Percentiles rank a stretch among this genome's conserved stretches.
Conservation (phyloP, 805 yeast genomes). For the Sugiyamaella qingdaonensis region DNA sequence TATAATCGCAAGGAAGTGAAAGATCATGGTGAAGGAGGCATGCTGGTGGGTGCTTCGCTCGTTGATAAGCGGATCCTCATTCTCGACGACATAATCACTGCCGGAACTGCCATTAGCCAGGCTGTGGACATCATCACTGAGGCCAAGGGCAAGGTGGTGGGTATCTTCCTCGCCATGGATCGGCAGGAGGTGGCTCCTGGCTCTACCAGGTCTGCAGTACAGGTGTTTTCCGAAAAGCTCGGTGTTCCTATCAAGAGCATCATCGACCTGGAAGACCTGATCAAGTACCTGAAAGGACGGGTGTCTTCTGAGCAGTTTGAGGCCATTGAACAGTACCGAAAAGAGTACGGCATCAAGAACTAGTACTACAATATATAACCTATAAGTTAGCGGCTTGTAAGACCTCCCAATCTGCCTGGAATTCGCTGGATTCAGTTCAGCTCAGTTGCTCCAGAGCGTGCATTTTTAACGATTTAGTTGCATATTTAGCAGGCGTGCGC, state of each 20-base stretch:
- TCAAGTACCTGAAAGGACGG: constrained; percentile 46
- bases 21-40: constrained; percentile 98
- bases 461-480: too few relatives aligned
- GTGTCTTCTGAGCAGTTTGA: constrained; percentile 25
- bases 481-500: too few relatives aligned
- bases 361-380: background rate
- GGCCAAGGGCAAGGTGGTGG: constrained; percentile 72
- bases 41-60: constrained; percentile 79
- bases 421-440: too few relatives aligned
- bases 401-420: too few relatives aligned
- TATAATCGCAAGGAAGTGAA: constrained; percentile 95
- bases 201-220: constrained; percentile 72
- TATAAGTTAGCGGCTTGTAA: too few relatives aligned
- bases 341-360: constrained; percentile 24
- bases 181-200: constrained; percentile 82
- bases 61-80: constrained; percentile 71
- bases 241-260: constrained; percentile 81
- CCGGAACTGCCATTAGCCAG: constrained; percentile 96
- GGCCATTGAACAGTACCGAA: constrained; percentile 29
- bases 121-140: constrained; percentile 73
- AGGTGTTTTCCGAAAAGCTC: constrained; percentile 65
- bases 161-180: constrained; percentile 86
- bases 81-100: constrained; percentile 97
- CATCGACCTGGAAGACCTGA: constrained; percentile 70
- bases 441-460: too few relatives aligned